Percentiles rank a stretch among this genome's conserved stretches.
These are phyloP conservation scores for Phaffia rhodozyma DNA, from an alignment of 1,284 basidiomycete species.

Conservation along the genomic window DNA sequence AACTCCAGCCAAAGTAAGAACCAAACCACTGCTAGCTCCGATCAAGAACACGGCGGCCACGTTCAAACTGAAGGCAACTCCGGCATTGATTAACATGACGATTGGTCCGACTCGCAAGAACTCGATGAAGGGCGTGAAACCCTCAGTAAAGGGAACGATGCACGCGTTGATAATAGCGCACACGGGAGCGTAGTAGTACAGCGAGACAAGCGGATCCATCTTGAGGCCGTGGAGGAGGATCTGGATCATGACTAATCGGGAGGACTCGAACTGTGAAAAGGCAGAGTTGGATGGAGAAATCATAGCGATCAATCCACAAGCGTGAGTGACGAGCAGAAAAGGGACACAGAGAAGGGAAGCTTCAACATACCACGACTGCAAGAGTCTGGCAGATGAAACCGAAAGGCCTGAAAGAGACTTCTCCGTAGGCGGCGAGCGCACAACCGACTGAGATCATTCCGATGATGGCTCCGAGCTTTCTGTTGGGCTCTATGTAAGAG, in stretches of 20 bases:
- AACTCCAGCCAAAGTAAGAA: conserved; percentile 87
- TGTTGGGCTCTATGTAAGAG: conserved; percentile 53
- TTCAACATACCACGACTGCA: conserved; percentile 46
- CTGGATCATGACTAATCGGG: conserved; percentile 88
- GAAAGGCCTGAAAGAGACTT: conserved; percentile 68
- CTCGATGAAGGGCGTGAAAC: conserved; percentile 72
- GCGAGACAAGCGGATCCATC: conserved; percentile 90
- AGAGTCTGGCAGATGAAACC: conserved; percentile 77
- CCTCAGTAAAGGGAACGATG: conserved; percentile 79
- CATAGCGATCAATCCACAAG: not conserved
- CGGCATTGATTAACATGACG: conserved; percentile 71
- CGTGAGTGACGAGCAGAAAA: not conserved
- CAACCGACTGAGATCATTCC: conserved; percentile 84
- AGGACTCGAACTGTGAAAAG: conserved; percentile 32
- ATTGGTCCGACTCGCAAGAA: conserved; percentile 59
- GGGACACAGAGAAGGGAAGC: conserved; percentile 37
- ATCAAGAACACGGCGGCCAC: conserved; percentile 87
- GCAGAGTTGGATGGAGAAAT: not conserved
- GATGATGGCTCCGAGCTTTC: conserved; percentile 70
- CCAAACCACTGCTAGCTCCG: conserved; percentile 70
- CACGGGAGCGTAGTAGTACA: conserved; percentile 94
- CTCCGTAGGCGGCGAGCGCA: conserved; percentile 75
- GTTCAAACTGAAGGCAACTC: conserved; percentile 81
- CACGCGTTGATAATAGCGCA: conserved; percentile 80
- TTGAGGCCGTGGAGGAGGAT: conserved; percentile 89